Conservation (phyloP, 176 grass and related monocot genomes). For the Bothriochloa decipiens region DNA sequence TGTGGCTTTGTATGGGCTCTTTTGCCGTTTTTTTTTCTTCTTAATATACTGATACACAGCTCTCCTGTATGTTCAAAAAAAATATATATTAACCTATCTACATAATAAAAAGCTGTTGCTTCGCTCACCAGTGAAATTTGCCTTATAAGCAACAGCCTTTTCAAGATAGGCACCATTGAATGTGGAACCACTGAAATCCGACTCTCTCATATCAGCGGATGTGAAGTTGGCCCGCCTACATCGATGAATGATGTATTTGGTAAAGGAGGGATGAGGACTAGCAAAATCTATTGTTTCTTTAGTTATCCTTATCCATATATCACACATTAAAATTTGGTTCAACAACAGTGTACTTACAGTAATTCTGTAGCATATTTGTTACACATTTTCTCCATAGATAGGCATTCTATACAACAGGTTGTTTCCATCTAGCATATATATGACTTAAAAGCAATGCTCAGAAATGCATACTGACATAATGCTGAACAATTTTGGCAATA, state of each 20-base stretch:
- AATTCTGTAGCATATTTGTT: not conserved
- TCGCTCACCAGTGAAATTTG: constrained; percentile 79
- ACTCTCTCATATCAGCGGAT: constrained; percentile 89
- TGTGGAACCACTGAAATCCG: constrained; percentile 94
- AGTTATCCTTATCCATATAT: not conserved
- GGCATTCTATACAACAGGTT: not conserved
- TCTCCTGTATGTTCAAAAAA: not conserved
- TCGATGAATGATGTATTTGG: constrained; percentile 26
- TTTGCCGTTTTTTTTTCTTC: not conserved
- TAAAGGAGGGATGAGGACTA: not conserved
- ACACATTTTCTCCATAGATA: not conserved
- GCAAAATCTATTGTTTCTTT: not conserved
- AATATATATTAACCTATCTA: not conserved
- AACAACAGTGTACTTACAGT: not conserved
- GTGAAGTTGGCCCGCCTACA: constrained; percentile 90
- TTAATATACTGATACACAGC: not conserved
- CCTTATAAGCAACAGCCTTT: constrained; percentile 97
- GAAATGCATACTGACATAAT: not conserved
- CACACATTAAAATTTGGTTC: not conserved
- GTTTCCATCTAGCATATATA: not conserved
- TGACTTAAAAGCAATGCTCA: not conserved
- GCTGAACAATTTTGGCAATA: not conserved
- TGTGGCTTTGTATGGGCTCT: not conserved
- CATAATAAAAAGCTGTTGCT: constrained; percentile 10
- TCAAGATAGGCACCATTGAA: constrained; percentile 98